phyloP scores from a whole-genome alignment of 257 asterid species.

The Eucommia ulmoides region DNA sequence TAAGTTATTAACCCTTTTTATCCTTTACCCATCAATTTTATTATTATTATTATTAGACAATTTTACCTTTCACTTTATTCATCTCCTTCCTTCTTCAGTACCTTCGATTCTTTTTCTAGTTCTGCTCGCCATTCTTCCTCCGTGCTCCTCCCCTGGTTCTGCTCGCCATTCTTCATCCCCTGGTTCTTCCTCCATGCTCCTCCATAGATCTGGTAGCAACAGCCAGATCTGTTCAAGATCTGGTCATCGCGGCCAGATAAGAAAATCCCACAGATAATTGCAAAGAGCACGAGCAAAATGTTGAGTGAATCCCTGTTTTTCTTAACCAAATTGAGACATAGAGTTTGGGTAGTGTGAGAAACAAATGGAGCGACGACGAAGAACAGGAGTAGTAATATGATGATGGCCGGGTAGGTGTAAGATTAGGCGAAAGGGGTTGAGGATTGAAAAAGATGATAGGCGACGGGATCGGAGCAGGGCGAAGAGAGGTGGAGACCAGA shows the following conservation, averaged over 20 bases:
- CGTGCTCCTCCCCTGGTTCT: too few species aligned
- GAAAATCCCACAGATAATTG: conserved; percentile 71
- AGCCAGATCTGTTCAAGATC: too few species aligned
- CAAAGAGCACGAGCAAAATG: conserved; percentile 48
- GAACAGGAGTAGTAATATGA: conserved; percentile 28
- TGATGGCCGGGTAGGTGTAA: conserved; percentile 34
- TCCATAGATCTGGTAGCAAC: too few species aligned
- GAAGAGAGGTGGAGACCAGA: conserved; percentile 42
- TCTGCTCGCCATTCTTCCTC: too few species aligned
- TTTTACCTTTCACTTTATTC: too few species aligned
- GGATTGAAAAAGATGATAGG: conserved; percentile 35
- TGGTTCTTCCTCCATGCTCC: too few species aligned
- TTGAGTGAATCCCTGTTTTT: conserved; percentile 67
- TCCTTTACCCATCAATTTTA: too few species aligned
- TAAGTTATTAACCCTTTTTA: too few species aligned
- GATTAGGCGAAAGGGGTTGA: conserved; percentile 48
- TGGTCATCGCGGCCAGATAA: conserved; percentile 52
- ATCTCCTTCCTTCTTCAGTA: too few species aligned
- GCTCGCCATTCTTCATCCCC: too few species aligned
- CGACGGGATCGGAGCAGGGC: conserved; percentile 36
- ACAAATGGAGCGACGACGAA: conserved; percentile 49
- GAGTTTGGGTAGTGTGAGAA: conserved; percentile 36
- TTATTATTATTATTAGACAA: too few species aligned
- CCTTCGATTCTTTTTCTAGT: too few species aligned
- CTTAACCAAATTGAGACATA: conserved; percentile 53